Conservation (phyloP, 805 yeast species). For the Starmerella sp. region DNA sequence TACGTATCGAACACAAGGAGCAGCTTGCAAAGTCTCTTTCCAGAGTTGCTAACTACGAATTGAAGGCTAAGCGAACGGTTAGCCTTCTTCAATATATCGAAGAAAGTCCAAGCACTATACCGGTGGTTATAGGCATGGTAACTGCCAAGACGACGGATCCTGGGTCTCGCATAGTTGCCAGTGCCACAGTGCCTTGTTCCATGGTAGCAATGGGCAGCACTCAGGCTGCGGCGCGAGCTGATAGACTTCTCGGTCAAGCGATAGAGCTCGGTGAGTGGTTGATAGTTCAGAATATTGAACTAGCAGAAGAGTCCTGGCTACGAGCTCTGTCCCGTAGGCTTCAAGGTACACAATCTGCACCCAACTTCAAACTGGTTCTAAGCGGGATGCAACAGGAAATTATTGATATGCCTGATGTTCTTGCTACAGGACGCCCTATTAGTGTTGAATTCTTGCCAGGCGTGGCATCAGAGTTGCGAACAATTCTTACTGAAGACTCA, state of each 20-base stretch:
- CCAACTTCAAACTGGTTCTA: constrained; percentile 46
- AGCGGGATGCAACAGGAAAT: constrained; percentile 45
- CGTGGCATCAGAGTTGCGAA: neutral
- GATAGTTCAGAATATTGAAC: constrained; percentile 68
- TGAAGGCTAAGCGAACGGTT: neutral
- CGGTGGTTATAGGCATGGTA: constrained; percentile 10
- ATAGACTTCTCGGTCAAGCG: constrained; percentile 71
- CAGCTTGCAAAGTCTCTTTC: neutral
- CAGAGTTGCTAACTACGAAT: neutral
- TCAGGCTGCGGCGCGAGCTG: constrained; percentile 38
- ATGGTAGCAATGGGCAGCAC: constrained; percentile 49
- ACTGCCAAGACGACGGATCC: constrained; percentile 43
- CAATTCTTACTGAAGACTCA: neutral
- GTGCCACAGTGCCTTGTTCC: constrained; percentile 55
- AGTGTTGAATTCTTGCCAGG: constrained; percentile 56
- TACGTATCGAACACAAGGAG: neutral
- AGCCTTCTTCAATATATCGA: constrained; percentile 2
- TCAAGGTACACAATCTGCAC: constrained; percentile 26
- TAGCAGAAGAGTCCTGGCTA: constrained; percentile 51
- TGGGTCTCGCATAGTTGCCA: constrained; percentile 38
- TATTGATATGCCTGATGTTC: constrained; percentile 43
- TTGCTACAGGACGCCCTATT: constrained; percentile 44
- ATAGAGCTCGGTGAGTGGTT: constrained; percentile 70
- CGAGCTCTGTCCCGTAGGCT: constrained; percentile 37
- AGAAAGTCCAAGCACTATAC: constrained; percentile 12